Conservation (phyloP, 2,329 filamentous ascomycete genomes). For the Alternaria longipes region DNA sequence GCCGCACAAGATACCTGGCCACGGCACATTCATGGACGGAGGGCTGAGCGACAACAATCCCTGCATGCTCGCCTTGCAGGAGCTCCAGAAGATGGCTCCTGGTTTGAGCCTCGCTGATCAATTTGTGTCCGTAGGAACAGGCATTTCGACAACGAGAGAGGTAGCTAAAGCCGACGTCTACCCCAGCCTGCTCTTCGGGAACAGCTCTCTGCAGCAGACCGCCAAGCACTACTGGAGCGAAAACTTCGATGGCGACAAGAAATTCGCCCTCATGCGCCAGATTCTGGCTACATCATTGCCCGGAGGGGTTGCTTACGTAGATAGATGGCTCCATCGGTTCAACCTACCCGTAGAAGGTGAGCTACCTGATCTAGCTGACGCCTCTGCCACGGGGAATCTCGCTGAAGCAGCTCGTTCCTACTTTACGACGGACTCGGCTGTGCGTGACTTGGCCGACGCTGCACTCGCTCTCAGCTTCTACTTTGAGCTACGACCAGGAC, state of each 20-base stretch:
- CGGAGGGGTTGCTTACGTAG: background rate
- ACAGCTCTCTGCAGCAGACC: constrained; percentile 4
- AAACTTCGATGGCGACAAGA: constrained; percentile 2
- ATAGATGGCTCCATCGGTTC: background rate
- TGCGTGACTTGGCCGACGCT: constrained; percentile 1
- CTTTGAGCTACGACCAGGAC: background rate
- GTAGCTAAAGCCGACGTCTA: too few species aligned
- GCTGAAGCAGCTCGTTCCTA: background rate
- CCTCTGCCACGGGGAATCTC: background rate
- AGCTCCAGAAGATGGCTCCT: too few species aligned
- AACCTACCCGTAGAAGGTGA: background rate
- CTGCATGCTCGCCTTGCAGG: too few species aligned
- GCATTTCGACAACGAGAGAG: too few species aligned
- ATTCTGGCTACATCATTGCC: background rate
- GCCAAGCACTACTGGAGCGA: background rate
- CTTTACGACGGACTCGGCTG: background rate
- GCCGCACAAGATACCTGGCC: too few species aligned
- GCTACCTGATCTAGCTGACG: background rate
- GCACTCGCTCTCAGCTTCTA: constrained; percentile 3
- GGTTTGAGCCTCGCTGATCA: too few species aligned
- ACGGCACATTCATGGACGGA: too few species aligned
- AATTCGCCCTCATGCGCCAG: constrained; percentile 1
- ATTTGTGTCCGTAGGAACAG: too few species aligned
- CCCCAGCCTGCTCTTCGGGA: background rate
- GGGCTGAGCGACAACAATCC: too few species aligned